Percentiles rank a stretch among this genome's conserved stretches.
Conservation (phyloP, 306 rosid genomes). For the Vigna mungo region DNA sequence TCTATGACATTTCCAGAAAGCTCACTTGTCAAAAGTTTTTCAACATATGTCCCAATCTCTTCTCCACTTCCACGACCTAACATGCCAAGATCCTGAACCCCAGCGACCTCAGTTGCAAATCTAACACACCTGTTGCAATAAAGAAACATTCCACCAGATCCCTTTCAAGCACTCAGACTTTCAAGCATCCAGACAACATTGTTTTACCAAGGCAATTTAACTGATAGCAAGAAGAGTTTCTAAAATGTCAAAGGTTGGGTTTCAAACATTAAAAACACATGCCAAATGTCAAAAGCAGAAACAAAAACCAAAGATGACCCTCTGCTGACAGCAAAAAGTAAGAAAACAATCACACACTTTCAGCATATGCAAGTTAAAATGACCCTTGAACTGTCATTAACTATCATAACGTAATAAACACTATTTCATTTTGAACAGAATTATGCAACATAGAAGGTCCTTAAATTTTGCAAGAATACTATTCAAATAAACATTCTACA, state of each 20-base stretch:
- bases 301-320: constrained; percentile 19
- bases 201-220: constrained; percentile 29
- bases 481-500: constrained; percentile 12
- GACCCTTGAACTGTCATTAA: background rate
- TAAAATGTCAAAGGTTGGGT: constrained; percentile 9
- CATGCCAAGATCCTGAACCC: constrained; percentile 98
- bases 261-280: background rate
- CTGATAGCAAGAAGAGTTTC: constrained; percentile 32
- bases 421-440: constrained; percentile 22
- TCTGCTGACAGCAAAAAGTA: constrained; percentile 21
- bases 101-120: constrained; percentile 98
- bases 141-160: constrained; percentile 41
- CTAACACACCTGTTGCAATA: constrained; percentile 82
- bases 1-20: constrained; percentile 99
- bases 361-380: constrained; percentile 32
- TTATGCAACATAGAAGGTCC: constrained; percentile 3
- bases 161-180: constrained; percentile 32
- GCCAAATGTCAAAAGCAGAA: constrained; percentile 31
- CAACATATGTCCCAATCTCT: constrained; percentile 98
- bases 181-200: background rate
- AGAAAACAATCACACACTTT: constrained; percentile 30
- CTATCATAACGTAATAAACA: constrained; percentile 4
- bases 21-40: constrained; percentile 95
- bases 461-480: constrained; percentile 26
- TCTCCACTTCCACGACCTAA: constrained; percentile 99